Base-by-base conservation (phyloP, 306 rosid species). In the Corylus heterophylla region DNA sequence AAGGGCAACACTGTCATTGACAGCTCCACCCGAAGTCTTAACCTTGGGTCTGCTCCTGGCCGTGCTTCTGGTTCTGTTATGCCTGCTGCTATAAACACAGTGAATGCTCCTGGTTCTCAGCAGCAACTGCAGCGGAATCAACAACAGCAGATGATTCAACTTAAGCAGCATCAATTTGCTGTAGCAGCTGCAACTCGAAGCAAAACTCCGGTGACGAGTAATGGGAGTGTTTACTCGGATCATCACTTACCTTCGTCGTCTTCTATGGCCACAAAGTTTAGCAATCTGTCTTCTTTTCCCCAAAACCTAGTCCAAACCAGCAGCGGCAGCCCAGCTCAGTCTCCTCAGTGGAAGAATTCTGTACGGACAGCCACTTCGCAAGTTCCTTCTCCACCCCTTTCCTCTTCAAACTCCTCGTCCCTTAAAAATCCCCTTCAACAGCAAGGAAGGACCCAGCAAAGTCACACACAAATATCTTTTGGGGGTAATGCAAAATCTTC, bases 311-410 rank as follows among this genome's bases (percentile, higher is more conserved):
- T 85, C 68, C 97, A 91, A 78, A 83, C 92, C 81, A 84, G 82
- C 81, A 80, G 82, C 89, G 82, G 89, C 89, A 80, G 89, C 72
- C 90, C 92, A 70, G 77, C 90, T 64, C 98, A 96, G 68, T 89
- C 97, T 69, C 78, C 97, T 73, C 99, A 91, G 85, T 93, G 98
- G 99, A 96, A 96, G 80, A 96, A 80, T 83, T 76, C 96, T 77
- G 79, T 66, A 16, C 86, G 94, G 88, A 71, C 88, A 68, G 75
- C 78, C 54, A 73, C 90, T 56, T 77, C 98, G 22, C 91, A 90
- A 54, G 79, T 82, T 56, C 86, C 97, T 56, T 64, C 93, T 47
- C 79, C 90, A 6, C 80, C 98, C 8, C 64, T 89, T 83, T 78
- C 97, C 62, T 86, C 98, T 5, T 76, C 94, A n/a, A 83, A 90